Evolutionary conservation across 1,284 basidiomycete genomes (phyloP).

Genomic region (Leucocoprinus gongylophorus): DNA sequence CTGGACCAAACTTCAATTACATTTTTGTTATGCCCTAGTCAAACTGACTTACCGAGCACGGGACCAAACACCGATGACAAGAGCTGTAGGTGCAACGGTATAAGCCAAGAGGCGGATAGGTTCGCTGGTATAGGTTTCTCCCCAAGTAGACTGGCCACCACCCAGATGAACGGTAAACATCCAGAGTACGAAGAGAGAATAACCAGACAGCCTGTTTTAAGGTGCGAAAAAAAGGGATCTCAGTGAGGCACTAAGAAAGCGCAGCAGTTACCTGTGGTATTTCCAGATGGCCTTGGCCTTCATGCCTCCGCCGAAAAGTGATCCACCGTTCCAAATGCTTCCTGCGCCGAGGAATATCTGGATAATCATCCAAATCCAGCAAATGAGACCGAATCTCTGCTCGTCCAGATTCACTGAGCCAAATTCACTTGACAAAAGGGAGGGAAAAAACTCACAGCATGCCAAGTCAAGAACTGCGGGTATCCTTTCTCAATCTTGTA

Average conservation of each 20-base stretch:
- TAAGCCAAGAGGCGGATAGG: slow-evolving; percentile 45
- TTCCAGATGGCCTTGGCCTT: slow-evolving; percentile 70
- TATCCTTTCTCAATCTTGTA: slow-evolving; percentile 44
- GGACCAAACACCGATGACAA: slow-evolving; percentile 33
- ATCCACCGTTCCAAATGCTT: slow-evolving; percentile 64
- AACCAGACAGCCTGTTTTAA: slow-evolving; percentile 52
- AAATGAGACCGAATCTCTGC: slow-evolving; percentile 51
- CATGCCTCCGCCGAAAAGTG: slow-evolving; percentile 54
- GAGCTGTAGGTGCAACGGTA: slow-evolving; percentile 43
- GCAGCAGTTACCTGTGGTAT: slow-evolving; percentile 51
- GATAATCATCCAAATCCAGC: slow-evolving; percentile 45
- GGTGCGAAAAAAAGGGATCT: background rate
- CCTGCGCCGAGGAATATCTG: slow-evolving; percentile 54
- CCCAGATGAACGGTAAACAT: slow-evolving; percentile 54
- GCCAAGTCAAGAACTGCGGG: slow-evolving; percentile 59
- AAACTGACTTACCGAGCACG: slow-evolving; percentile 39
- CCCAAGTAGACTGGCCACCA: slow-evolving; percentile 59
- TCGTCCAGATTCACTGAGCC: slow-evolving; percentile 12
- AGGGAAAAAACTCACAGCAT: slow-evolving; percentile 34
- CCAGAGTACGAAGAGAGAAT: slow-evolving; percentile 49
- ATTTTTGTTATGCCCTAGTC: slow-evolving; percentile 1
- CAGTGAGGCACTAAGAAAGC: background rate
- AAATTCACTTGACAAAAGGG: slow-evolving; percentile 7
- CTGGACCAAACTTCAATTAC: slow-evolving; percentile 22
- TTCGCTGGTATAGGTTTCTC: slow-evolving; percentile 29